A percentile compares a stretch with the other conserved stretches of the same genome.
Evolutionary conservation across 345 rosid genomes (phyloP).

Genomic region (Citrus reticulata): DNA sequence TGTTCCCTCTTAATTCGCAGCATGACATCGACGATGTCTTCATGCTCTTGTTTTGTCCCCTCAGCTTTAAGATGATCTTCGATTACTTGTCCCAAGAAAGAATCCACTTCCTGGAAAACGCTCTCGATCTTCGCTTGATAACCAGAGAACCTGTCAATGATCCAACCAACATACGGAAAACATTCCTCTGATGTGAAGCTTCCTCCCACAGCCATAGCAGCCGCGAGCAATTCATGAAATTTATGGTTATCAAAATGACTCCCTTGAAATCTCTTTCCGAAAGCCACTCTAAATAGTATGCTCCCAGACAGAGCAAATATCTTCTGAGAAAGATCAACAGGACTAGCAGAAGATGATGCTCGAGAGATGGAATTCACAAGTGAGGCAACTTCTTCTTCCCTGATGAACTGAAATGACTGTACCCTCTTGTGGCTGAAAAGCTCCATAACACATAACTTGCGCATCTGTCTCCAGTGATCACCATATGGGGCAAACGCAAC

Average conservation of each 20-base stretch:
- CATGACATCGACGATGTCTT: slow-evolving; percentile 26
- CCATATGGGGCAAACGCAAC: slow-evolving; percentile 31
- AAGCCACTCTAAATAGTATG: slow-evolving; percentile 27
- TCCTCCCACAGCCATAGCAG: slow-evolving; percentile 8
- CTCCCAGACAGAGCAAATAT: slow-evolving; percentile 23
- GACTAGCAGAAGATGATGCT: slow-evolving; percentile 5
- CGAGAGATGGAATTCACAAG: slow-evolving; percentile 27
- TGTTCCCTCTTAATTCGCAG: slow-evolving; percentile 5
- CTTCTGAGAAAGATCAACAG: slow-evolving; percentile 29
- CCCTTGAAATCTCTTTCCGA: slow-evolving; percentile 33
- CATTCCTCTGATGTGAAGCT: slow-evolving; percentile 19
- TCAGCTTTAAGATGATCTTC: slow-evolving; percentile 38
- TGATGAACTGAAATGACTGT: slow-evolving; percentile 28
- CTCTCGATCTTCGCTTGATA: slow-evolving; percentile 22
- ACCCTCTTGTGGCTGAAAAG: slow-evolving; percentile 29
- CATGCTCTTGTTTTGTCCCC: slow-evolving; percentile 15
- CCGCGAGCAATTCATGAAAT: slow-evolving; percentile 8
- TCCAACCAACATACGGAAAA: slow-evolving; percentile 22
- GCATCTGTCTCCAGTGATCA: slow-evolving; percentile 27
- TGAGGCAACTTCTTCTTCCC: slow-evolving; percentile 34
- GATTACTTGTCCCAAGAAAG: slow-evolving; percentile 26
- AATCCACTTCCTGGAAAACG: slow-evolving; percentile 22
- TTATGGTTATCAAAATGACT: slow-evolving; percentile 6
- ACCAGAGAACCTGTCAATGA: slow-evolving; percentile 24
- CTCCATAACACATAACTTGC: slow-evolving; percentile 27